Evolutionary conservation across 768 basidiomycete species (phyloP).

Genomic region (Thelephora ganbajun): DNA sequence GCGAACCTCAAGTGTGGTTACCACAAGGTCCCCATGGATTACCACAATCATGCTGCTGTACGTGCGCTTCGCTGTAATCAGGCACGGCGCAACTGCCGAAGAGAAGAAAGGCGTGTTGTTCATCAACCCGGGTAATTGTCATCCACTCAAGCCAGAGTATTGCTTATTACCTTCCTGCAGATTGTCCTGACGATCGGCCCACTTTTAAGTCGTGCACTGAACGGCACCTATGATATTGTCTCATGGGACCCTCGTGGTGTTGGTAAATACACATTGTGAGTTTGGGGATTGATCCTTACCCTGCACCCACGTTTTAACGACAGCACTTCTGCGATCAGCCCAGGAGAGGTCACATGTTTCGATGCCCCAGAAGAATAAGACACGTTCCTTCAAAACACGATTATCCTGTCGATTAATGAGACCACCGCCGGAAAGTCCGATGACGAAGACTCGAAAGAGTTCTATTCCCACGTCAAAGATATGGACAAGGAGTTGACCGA

Average conservation of each 20-base stretch:
- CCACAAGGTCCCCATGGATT: constrained; percentile 5
- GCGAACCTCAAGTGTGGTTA: constrained; percentile 3
- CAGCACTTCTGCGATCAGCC: neutral
- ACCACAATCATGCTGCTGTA: constrained; percentile 4
- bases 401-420: constrained; percentile 3
- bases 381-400: constrained; percentile 4
- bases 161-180: neutral
- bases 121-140: constrained; percentile 5
- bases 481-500: constrained; percentile 3
- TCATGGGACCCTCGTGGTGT: too few species aligned
- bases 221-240: too few species aligned
- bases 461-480: constrained; percentile 3
- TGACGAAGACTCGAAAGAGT: neutral
- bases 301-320: too few species aligned
- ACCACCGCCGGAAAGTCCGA: constrained; percentile 3
- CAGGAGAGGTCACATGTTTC: constrained; percentile 3
- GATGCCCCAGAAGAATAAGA: constrained; percentile 1
- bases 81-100: neutral
- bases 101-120: constrained; percentile 4
- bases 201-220: too few species aligned
- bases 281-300: too few species aligned
- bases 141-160: neutral
- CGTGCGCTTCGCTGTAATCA: constrained; percentile 4
- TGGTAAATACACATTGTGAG: too few species aligned
- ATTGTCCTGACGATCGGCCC: too few species aligned